Conservation (phyloP, 2,329 filamentous ascomycete species). For the Davidsoniella virescens region DNA sequence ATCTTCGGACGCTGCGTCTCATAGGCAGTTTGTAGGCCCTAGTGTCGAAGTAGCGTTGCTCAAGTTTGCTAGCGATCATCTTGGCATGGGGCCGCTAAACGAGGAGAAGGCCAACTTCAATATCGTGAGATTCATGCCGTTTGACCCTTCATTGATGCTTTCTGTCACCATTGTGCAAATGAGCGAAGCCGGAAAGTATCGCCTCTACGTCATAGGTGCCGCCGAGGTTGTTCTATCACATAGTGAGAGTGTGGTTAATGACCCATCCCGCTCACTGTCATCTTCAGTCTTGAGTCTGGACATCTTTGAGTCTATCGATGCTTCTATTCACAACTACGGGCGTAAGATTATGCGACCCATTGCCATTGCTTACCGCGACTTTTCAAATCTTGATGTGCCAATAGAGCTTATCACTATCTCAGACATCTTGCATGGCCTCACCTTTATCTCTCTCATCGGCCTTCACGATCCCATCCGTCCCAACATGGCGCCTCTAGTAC, state of each 20-base stretch:
- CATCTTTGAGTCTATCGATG: slow-evolving; percentile 20
- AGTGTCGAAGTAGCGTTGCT: slow-evolving; percentile 39
- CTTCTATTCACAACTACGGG: slow-evolving; percentile 36
- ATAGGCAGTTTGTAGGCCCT: slow-evolving; percentile 31
- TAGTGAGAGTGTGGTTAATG: slow-evolving; percentile 26
- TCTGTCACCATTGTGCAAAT: slow-evolving; percentile 39
- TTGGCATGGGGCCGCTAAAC: slow-evolving; percentile 28
- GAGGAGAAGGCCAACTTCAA: slow-evolving; percentile 31
- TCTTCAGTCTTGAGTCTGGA: slow-evolving; percentile 19
- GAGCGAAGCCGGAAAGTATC: slow-evolving; percentile 25
- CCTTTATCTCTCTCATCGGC: slow-evolving; percentile 36
- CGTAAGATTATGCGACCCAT: slow-evolving; percentile 51
- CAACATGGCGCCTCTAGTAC: slow-evolving; percentile 45
- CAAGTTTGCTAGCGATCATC: slow-evolving; percentile 31
- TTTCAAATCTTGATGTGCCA: slow-evolving; percentile 27
- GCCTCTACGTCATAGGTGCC: slow-evolving; percentile 40
- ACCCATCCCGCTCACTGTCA: slow-evolving; percentile 24
- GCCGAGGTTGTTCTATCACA: slow-evolving; percentile 37
- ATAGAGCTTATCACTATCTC: slow-evolving; percentile 21
- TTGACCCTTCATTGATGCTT: slow-evolving; percentile 37
- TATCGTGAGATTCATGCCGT: slow-evolving; percentile 33
- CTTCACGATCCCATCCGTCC: slow-evolving; percentile 52
- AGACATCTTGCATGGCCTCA: slow-evolving; percentile 18
- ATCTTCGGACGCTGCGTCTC: slow-evolving; percentile 22
- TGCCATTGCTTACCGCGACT: slow-evolving; percentile 49